These are phyloP conservation scores for Heimioporus retisporus DNA, from an alignment of 1,284 basidiomycete genomes.

Conservation along the genomic window DNA sequence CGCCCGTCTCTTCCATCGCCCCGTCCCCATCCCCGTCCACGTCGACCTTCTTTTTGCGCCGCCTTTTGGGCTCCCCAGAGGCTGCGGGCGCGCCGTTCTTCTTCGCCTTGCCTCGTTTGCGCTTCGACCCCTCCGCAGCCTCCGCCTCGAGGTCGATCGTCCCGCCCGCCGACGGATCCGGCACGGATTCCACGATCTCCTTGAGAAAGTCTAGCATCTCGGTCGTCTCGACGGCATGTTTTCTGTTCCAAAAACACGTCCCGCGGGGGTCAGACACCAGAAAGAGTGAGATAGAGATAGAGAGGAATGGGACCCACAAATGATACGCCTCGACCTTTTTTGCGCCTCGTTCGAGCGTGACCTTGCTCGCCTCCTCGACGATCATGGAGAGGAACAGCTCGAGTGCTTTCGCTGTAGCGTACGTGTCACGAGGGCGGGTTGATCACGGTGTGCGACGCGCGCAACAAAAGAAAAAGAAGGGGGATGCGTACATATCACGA, in stretches of 20 bases:
- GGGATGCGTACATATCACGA: constrained; percentile 91
- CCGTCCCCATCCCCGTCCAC: constrained; percentile 36
- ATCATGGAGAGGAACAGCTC: constrained; percentile 95
- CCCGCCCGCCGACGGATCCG: constrained; percentile 89
- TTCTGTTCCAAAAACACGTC: constrained; percentile 61
- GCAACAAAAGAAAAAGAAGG: constrained; percentile 14
- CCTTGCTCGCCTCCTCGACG: constrained; percentile 86
- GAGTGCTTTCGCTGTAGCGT: constrained; percentile 87
- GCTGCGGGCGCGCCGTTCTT: constrained; percentile 49
- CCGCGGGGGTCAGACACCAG: not conserved
- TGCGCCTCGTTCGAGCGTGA: constrained; percentile 84
- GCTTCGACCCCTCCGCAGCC: constrained; percentile 59
- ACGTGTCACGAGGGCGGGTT: not conserved
- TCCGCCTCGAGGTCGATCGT: constrained; percentile 78
- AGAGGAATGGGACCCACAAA: constrained; percentile 69
- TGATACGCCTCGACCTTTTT: constrained; percentile 97
- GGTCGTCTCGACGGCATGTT: constrained; percentile 92
- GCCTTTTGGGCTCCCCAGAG: constrained; percentile 48
- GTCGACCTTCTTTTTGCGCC: constrained; percentile 54
- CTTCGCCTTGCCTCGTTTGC: constrained; percentile 66
- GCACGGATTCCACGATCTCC: constrained; percentile 92
- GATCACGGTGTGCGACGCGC: constrained; percentile 25
- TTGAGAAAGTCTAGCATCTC: constrained; percentile 97
- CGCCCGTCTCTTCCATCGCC: constrained; percentile 41
- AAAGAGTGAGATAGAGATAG: not conserved